Base-by-base conservation (phyloP, 768 basidiomycete species). In the Pholiota molesta region DNA sequence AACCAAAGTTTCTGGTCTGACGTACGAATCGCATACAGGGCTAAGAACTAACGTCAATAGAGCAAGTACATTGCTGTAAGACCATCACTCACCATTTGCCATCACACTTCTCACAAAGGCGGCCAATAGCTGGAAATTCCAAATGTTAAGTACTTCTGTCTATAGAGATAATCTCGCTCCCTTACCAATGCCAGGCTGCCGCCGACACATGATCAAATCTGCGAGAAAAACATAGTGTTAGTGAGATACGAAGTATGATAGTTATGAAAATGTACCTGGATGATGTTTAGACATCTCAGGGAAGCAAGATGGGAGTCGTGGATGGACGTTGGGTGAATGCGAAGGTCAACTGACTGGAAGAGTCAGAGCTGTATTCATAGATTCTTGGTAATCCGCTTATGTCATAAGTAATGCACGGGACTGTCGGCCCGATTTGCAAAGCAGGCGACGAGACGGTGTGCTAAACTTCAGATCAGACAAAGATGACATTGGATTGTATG, bases 121-220 rank as follows among this genome's bases (percentile, higher is more conserved):
- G 92, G 44, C 97, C 97, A 69, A 99, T 97, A 52, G 97, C 97
- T 97, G 60, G 31, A 29, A 39, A 40, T 7, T 17, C 11, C 45
- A 16, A 55, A 57, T 35, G 47, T 59, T 28, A 56, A 21, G 45
- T 9, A 23, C n/a, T 29, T 21, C 52, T 35, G 44, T 29, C 6
- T 9, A 16, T 44, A 17, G 19, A 33, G 13, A 19, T 29, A 33
- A 39, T 9, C 54, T 10, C 31, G 57, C 21, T 40, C 13, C 73
- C 71, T 45, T 68, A 94, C 96, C 96, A 60, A 99, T 99, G 65
- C 97, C 97, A 68, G 97, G 91, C 76, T 99, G 96, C 61, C 95
- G 90, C 75, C 97, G 84, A 78, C 97, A 99, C 95, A 98, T 97
- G 67, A 99, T 96, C 51, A 99, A 77, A 88, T 99, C 97, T 96